Base-by-base conservation (phyloP, 495 filamentous ascomycete genomes). In the Aspergillus conjunctus region DNA sequence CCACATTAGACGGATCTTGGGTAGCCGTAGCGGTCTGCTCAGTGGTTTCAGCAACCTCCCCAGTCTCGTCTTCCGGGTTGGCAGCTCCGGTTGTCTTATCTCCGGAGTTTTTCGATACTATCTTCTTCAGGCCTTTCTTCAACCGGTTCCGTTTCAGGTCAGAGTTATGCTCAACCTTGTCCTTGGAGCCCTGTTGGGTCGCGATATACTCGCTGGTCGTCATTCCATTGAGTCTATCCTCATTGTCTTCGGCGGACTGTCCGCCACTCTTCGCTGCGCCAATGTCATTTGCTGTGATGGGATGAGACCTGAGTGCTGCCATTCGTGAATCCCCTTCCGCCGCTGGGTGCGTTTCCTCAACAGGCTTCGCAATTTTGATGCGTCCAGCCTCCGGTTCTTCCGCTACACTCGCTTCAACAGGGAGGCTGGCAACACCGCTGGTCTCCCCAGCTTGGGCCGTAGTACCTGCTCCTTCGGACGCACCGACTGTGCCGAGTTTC, bases 271-370 rank as follows among this genome's bases (percentile, higher is more conserved):
- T 62, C 43, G 51, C 67, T 41, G 26, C 62, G n/a, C 31, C 44
- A 11, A 71, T 51, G 17, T 76, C 71, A n/a, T 54, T 44, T 3
- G 60, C 63, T 18, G 56, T 64, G 33, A 74, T 43, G 11, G 76
- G 74, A 46, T 79, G 71, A 1, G 76, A 78, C 37, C 69, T 59
- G 5, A 77, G 67, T 7, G 73, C 66, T 17, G 69, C 69, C 1
- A 56, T 37, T 48, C 72, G 68, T 18, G 59, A 10, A 37, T 71
- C 62, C 31, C 57, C 52, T 26, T 46, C 61, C 15, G 66, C 33
- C 18, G 32, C 43, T 33, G 63, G 56, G 7, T 62, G 56, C 8
- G 58, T 62, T 17, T 37, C 34, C 18, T 26, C 12, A 22, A 41
- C 55, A 21, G 57, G 45, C 15, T 58, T 46, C 6, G 39, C 32